A percentile compares a stretch with the other conserved stretches of the same genome.
These are phyloP conservation scores for Xylaria venustula DNA, from an alignment of 495 filamentous ascomycete genomes.

Conservation along the genomic window DNA sequence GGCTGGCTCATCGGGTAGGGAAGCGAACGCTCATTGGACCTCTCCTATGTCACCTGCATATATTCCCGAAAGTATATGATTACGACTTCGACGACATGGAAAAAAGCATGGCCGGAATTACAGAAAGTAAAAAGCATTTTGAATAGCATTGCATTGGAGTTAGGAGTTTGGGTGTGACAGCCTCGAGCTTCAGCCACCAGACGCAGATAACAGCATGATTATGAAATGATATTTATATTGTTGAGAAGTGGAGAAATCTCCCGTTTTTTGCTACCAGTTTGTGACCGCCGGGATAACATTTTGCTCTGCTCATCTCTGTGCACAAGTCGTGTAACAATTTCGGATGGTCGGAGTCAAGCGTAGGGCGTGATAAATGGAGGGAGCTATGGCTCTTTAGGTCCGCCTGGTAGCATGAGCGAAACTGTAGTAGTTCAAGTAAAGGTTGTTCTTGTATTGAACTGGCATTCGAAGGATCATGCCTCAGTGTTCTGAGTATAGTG, in stretches of 20 bases:
- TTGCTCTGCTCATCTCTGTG: too few species aligned
- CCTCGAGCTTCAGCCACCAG: neutral
- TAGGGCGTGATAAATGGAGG: too few species aligned
- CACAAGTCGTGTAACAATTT: too few species aligned
- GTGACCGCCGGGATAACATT: too few species aligned
- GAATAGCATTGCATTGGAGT: neutral
- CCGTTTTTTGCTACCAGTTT: neutral
- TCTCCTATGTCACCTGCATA: slow-evolving; percentile 3
- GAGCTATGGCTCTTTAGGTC: too few species aligned
- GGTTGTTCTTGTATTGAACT: too few species aligned
- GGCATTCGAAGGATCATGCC: too few species aligned
- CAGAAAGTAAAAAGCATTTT: neutral
- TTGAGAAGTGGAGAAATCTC: neutral
- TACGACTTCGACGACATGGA: neutral
- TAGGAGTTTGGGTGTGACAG: neutral
- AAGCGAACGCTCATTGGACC: slow-evolving; percentile 1
- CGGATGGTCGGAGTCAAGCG: too few species aligned
- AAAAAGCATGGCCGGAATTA: neutral
- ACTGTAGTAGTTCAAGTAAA: too few species aligned
- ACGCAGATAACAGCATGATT: neutral
- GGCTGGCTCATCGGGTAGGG: neutral
- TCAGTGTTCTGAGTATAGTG: too few species aligned
- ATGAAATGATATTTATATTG: slow-evolving; percentile 4
- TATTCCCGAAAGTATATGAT: neutral
- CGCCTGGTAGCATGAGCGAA: too few species aligned